These are phyloP conservation scores for Rhodotorula graminis DNA, from an alignment of 768 basidiomycete species.

Conservation along the genomic window DNA sequence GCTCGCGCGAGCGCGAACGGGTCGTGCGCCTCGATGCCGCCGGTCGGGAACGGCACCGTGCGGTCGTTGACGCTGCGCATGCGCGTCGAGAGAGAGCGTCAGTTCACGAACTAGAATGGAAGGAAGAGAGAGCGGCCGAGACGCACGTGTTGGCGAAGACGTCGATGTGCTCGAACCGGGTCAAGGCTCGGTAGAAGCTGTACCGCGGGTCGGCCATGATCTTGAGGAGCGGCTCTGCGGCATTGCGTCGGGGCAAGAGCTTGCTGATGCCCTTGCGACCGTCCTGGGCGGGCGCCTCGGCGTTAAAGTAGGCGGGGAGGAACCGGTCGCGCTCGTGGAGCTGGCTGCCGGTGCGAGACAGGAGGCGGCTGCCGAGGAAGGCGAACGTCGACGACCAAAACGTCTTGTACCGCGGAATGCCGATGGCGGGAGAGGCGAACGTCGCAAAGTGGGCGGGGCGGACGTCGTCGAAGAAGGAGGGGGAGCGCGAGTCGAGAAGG, in stretches of 20 bases:
- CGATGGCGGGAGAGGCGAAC: slow-evolving; percentile 76
- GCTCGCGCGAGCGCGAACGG: slow-evolving; percentile 44
- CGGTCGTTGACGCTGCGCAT: slow-evolving; percentile 51
- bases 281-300: background rate
- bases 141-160: slow-evolving; percentile 77
- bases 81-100: background rate
- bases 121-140: background rate
- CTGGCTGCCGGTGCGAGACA: slow-evolving; percentile 75
- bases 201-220: slow-evolving; percentile 74
- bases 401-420: slow-evolving; percentile 62
- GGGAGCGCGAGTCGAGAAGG: slow-evolving; percentile 47
- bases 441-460: slow-evolving; percentile 75
- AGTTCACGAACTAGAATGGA: background rate
- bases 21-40: slow-evolving; percentile 66
- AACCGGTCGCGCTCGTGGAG: slow-evolving; percentile 68
- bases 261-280: background rate
- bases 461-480: slow-evolving; percentile 63
- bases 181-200: slow-evolving; percentile 68
- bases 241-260: slow-evolving; percentile 49
- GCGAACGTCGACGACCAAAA: slow-evolving; percentile 57
- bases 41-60: slow-evolving; percentile 78
- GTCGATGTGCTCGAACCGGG: slow-evolving; percentile 61
- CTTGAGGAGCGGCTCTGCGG: slow-evolving; percentile 63
- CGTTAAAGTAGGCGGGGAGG: slow-evolving; percentile 26
- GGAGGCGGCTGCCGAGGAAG: slow-evolving; percentile 59